Base-by-base conservation (phyloP, 2,329 filamentous ascomycete species). In the Fusarium sp. region DNA sequence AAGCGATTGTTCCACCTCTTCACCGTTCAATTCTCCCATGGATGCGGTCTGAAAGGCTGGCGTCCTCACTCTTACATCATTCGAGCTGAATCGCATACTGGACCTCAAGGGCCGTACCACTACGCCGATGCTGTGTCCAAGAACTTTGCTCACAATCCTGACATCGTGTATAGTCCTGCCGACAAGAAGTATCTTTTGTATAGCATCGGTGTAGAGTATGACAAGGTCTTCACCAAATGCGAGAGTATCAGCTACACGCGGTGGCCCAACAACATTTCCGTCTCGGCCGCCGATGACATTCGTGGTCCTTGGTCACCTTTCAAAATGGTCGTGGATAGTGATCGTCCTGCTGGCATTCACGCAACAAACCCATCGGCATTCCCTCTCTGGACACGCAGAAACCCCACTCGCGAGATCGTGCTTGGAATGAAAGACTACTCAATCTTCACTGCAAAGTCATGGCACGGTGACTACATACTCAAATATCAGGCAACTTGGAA, bases 31-130 rank as follows among this genome's bases (percentile, higher is more conserved):
- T 83, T 85, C 56, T 74, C 77, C 0, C 75, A 79, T 49, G 80
- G 80, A 8, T 85, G 83, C 50, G 82, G 82, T 0, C 74, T 85
- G 2, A 72, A 72, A 7, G 81, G 79, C n/a, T 85, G 83, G 82
- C 75, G 78, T 12, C 82, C 82, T 0, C 82, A 79, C 49, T 81
- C 79, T 19, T 80, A 77, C 19, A 75, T 84, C 19, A 79, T 82
- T 26, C 74, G 82, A 17, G 82, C 83, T 2, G 83, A 83, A 61
- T 83, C 82, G 0, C 69, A 71, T 3, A 77, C 67, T 0, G 83
- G 82, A 0, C 82, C 83, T 0, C 73, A 76, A 12, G 83, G 83
- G 0, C 83, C 82, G 0, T 85, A 84, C 43, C 47, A 61, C 6
- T 84, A 77, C 52, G 78, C 75, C 0, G 76, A 81, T 17, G 76